Base-by-base conservation (phyloP, 176 grass and related monocot genomes). In the Chloris gayana region DNA sequence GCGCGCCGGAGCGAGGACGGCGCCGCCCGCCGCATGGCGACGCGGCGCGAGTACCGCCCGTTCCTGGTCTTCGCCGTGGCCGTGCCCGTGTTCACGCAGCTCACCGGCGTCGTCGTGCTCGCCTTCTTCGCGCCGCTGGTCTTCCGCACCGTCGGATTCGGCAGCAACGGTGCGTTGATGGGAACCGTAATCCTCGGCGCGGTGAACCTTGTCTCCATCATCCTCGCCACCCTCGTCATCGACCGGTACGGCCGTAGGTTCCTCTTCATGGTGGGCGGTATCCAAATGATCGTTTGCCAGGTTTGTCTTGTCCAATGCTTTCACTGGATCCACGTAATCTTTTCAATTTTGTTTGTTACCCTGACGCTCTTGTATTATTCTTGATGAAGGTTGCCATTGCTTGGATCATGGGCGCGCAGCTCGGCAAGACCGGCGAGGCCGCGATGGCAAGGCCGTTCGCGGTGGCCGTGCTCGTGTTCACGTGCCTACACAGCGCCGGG, bases 1-100 rank as follows among this genome's bases (percentile, higher is more conserved):
- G 72, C 87, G 41, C 35, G 71, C 35, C 42, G 4, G 50, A 84
- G 85, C 79, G 83, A 86, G 63, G 76, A 90, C 45, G 87, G 91
- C 29, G 91, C 91, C 39, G 92, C 85, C 78, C 76, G 80, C 13
- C 72, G 91, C 69, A 71, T 97, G 66, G 27, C 65, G 15, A 64
- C 82, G 19, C 6, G 56, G 41, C 85, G 94, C 38, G 65, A 83
- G 84, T 92, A 97, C 87, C 94, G 94, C 24, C 91, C 91, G 2
- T 81, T 92, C 69, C 80, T 97, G 7, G 89, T 83, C 59, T 83
- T 94, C 77, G 91, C 85, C 69, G 61, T 97, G 14, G 94, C 89
- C n/a, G 85, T 97, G 71, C 91, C 94, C 24, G 59, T 72, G 33
- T 97, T 90, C 87, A 85, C 88, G 89, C 94, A 97, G 87, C 91